phyloP scores from a whole-genome alignment of 257 asterid species.

The Jaltomata sinuosa region DNA sequence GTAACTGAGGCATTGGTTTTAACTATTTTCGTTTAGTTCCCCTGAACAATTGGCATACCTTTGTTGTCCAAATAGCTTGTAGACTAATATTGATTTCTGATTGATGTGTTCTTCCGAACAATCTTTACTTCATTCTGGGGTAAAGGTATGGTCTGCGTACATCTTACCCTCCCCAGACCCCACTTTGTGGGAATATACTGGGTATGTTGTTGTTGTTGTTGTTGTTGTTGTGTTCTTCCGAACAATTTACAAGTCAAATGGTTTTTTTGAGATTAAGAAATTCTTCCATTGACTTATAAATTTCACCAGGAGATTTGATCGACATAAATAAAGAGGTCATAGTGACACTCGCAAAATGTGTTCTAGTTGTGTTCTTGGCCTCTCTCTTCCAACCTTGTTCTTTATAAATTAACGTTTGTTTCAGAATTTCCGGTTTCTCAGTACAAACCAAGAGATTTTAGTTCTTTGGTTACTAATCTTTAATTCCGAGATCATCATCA shows the following conservation, averaged over 20 bases:
- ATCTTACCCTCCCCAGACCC: too few relatives aligned
- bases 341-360: background rate
- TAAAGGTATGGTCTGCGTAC: too few relatives aligned
- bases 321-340: background rate
- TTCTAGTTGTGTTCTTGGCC: background rate
- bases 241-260: background rate
- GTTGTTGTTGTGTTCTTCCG: background rate
- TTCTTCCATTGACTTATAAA: background rate
- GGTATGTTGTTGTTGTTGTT: too few relatives aligned
- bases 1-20: background rate
- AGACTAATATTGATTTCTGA: background rate
- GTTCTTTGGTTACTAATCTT: background rate
- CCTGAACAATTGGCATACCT: background rate
- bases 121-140: too few relatives aligned
- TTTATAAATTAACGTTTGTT: background rate
- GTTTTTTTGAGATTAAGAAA: background rate
- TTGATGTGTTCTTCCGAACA: background rate
- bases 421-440: background rate
- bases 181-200: too few relatives aligned
- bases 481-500: background rate
- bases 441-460: background rate
- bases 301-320: background rate
- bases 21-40: background rate
- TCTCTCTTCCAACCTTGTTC: background rate
- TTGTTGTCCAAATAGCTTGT: background rate